Evolutionary conservation across 2,329 filamentous ascomycete species (phyloP).

Genomic region (Pleurostoma richardsiae): DNA sequence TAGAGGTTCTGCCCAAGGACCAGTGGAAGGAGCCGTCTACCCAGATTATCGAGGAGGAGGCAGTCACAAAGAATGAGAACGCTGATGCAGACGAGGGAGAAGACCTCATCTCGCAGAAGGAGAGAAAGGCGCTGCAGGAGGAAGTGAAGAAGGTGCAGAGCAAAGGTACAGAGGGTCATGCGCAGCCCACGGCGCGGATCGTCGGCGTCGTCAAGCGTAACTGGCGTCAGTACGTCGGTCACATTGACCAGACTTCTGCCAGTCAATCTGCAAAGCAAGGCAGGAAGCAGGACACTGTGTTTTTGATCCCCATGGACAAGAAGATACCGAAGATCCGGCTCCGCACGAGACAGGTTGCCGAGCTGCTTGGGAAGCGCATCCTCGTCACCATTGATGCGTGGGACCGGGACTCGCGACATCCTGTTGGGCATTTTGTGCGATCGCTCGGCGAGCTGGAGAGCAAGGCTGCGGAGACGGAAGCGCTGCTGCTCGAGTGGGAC

Average conservation of each 20-base stretch:
- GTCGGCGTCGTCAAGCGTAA: conserved; percentile 93
- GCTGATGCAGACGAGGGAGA: conserved; percentile 74
- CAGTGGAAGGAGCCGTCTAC: conserved; percentile 97
- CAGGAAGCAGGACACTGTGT: conserved; percentile 85
- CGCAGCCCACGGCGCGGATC: conserved; percentile 87
- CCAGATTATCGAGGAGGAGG: conserved; percentile 92
- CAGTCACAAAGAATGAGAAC: conserved; percentile 88
- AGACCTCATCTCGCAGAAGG: conserved; percentile 80
- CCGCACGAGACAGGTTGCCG: conserved; percentile 81
- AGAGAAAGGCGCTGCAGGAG: conserved; percentile 82
- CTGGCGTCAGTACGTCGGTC: conserved; percentile 96
- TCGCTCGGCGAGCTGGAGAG: conserved; percentile 91
- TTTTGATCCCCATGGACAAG: conserved; percentile 97
- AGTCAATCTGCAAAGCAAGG: conserved; percentile 69
- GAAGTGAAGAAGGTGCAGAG: conserved; percentile 84
- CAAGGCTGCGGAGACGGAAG: conserved; percentile 96
- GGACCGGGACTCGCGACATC: conserved; percentile 90
- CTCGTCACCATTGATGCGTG: conserved; percentile 92
- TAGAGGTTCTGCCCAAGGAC: conserved; percentile 87
- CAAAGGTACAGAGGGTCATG: conserved; percentile 66
- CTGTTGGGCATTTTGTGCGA: conserved; percentile 88
- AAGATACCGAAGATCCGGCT: conserved; percentile 93
- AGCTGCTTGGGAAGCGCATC: conserved; percentile 86
- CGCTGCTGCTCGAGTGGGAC: conserved; percentile 88
- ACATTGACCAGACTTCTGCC: conserved; percentile 84